Conservation (phyloP, 129 eudicot genomes). For the Flaveria sonorensis region DNA sequence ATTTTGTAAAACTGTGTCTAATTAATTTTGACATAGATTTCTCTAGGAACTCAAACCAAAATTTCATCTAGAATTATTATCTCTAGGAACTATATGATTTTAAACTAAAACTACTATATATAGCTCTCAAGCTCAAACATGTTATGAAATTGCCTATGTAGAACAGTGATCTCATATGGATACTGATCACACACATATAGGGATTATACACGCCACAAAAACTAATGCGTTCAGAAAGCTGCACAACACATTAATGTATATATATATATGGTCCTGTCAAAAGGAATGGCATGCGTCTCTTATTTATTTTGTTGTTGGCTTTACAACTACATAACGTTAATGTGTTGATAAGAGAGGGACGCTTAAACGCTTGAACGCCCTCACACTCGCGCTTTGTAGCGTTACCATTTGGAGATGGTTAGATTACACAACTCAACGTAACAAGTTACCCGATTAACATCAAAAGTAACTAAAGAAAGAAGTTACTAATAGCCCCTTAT, state of each 20-base stretch:
- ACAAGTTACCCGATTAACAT: neutral
- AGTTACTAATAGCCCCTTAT: neutral
- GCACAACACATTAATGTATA: too few species aligned
- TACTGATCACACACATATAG: neutral
- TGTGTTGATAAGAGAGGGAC: neutral
- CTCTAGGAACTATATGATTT: neutral
- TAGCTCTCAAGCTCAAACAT: neutral
- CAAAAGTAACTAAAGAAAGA: neutral
- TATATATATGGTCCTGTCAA: too few species aligned
- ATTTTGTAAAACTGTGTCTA: too few species aligned
- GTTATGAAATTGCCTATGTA: neutral
- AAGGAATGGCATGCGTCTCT: too few species aligned
- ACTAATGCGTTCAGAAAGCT: neutral
- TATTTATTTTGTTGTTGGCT: too few species aligned
- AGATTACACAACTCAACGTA: neutral
- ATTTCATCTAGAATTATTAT: neutral
- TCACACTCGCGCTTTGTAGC: too few species aligned
- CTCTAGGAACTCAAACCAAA: neutral
- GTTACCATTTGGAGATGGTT: neutral
- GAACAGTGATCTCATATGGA: neutral
- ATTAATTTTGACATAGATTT: too few species aligned
- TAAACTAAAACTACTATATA: neutral
- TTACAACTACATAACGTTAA: too few species aligned
- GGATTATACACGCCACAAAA: neutral
- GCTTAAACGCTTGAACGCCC: neutral